phyloP scores from a whole-genome alignment of 805 yeast species.

The Saccharomycopsis sp. region DNA sequence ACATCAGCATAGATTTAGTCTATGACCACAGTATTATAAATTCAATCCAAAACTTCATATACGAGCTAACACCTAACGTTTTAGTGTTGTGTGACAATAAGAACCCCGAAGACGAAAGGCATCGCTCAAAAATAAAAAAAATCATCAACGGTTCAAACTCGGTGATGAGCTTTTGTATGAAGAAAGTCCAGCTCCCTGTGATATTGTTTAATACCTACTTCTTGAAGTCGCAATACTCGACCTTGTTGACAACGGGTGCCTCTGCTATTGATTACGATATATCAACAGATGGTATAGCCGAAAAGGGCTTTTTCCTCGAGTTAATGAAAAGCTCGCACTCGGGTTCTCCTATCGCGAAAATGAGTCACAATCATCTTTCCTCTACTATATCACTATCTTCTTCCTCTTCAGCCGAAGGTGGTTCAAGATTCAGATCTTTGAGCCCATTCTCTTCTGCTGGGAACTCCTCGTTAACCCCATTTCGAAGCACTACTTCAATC shows the following conservation, averaged over 20 bases:
- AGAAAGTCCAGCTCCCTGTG: not conserved
- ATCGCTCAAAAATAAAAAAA: not conserved
- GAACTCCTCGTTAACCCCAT: not conserved
- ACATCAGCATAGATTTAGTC: conserved; percentile 11
- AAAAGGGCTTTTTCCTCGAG: not conserved
- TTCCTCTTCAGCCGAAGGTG: not conserved
- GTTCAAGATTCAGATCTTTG: not conserved
- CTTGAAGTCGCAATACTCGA: not conserved
- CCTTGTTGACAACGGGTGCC: not conserved
- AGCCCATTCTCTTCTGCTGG: not conserved
- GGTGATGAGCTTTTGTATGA: not conserved
- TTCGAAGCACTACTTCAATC: not conserved
- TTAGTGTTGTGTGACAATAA: conserved; percentile 6
- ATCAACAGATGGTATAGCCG: not conserved
- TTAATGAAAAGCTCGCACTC: not conserved
- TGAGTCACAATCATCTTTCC: not conserved
- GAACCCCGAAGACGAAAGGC: conserved; percentile 8
- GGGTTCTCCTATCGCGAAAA: not conserved
- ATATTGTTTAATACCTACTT: not conserved
- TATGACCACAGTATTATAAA: conserved; percentile 15
- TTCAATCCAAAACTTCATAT: conserved; percentile 10
- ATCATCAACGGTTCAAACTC: not conserved
- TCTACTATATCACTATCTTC: not conserved
- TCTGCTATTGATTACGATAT: not conserved
- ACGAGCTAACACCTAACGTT: conserved; percentile 14